Conservation (phyloP, 2,329 filamentous ascomycete genomes). For the Furcasterigmium furcatum region DNA sequence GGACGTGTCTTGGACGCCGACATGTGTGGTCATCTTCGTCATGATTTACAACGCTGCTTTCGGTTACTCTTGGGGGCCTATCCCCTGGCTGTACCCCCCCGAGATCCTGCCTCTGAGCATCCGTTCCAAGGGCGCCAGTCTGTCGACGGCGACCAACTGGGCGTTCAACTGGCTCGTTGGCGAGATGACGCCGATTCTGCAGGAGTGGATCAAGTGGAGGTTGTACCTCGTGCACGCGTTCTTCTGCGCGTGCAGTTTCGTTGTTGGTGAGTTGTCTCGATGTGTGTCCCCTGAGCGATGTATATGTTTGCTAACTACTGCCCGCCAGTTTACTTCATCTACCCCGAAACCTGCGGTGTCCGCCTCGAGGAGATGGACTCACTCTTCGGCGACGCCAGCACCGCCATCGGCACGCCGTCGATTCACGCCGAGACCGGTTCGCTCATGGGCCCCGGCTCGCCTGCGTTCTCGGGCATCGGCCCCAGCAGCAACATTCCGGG, state of each 20-base stretch:
- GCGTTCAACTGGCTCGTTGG: conserved; percentile 98
- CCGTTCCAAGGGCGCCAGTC: conserved; percentile 90
- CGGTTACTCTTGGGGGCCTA: conserved; percentile 91
- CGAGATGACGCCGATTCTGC: conserved; percentile 88
- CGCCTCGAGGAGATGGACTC: conserved; percentile 95
- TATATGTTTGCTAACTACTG: conserved; percentile 13
- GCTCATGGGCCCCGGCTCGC: conserved; percentile 74
- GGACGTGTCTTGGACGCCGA: conserved; percentile 74
- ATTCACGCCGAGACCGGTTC: conserved; percentile 78
- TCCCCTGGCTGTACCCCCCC: conserved; percentile 98
- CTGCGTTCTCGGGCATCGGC: conserved; percentile 63
- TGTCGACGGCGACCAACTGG: conserved; percentile 97
- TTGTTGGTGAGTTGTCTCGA: conserved; percentile 71
- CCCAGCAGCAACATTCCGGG: conserved; percentile 72
- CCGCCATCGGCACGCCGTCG: conserved; percentile 73
- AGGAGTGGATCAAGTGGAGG: conserved; percentile 90
- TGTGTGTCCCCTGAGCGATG: no score
- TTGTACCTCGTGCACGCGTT: conserved; percentile 95
- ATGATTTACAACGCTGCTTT: conserved; percentile 99
- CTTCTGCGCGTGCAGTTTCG: conserved; percentile 92
- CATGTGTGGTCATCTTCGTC: conserved; percentile 86
- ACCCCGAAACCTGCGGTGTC: conserved; percentile 94
- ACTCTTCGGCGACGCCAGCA: conserved; percentile 90
- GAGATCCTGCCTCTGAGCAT: conserved; percentile 97
- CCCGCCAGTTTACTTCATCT: conserved; percentile 84